phyloP scores from a whole-genome alignment of 2,329 filamentous ascomycete genomes.

The Colletotrichum sp. region DNA sequence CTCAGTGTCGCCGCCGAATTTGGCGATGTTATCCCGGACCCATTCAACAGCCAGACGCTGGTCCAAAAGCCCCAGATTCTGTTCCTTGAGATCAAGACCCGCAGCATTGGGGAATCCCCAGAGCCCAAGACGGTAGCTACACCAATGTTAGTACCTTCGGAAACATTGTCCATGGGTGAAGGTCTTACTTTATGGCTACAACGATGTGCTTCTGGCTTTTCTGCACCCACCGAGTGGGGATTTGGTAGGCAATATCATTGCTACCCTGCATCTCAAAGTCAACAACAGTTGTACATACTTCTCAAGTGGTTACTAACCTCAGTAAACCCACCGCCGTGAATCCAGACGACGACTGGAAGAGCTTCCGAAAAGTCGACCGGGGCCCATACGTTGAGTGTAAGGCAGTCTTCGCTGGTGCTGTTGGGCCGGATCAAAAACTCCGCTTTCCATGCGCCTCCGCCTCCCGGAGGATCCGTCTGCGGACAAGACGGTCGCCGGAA shows the following conservation, averaged over 20 bases:
- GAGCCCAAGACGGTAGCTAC: slow-evolving; percentile 45
- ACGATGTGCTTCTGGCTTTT: slow-evolving; percentile 47
- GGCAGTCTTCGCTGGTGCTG: slow-evolving; percentile 41
- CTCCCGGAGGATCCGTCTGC: neutral
- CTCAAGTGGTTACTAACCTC: slow-evolving; percentile 1
- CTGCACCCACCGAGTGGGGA: slow-evolving; percentile 33
- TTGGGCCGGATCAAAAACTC: neutral
- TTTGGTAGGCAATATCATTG: neutral
- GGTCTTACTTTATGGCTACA: slow-evolving; percentile 43
- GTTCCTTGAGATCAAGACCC: neutral
- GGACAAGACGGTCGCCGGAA: neutral
- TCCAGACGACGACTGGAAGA: slow-evolving; percentile 52
- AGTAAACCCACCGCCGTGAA: slow-evolving; percentile 48
- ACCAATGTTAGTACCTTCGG: neutral
- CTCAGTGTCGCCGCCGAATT: slow-evolving; percentile 54
- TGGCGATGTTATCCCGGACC: slow-evolving; percentile 52
- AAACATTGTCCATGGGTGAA: no score
- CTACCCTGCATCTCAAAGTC: neutral
- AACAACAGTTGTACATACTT: neutral
- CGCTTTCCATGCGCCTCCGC: neutral
- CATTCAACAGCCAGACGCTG: slow-evolving; percentile 58
- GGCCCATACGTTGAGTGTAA: slow-evolving; percentile 52
- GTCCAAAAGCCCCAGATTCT: slow-evolving; percentile 57
- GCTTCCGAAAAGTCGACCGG: slow-evolving; percentile 39
- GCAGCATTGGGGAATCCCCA: slow-evolving; percentile 44